phyloP scores from a whole-genome alignment of 352 stramenopile species.

The Globisporangium middletonii region DNA sequence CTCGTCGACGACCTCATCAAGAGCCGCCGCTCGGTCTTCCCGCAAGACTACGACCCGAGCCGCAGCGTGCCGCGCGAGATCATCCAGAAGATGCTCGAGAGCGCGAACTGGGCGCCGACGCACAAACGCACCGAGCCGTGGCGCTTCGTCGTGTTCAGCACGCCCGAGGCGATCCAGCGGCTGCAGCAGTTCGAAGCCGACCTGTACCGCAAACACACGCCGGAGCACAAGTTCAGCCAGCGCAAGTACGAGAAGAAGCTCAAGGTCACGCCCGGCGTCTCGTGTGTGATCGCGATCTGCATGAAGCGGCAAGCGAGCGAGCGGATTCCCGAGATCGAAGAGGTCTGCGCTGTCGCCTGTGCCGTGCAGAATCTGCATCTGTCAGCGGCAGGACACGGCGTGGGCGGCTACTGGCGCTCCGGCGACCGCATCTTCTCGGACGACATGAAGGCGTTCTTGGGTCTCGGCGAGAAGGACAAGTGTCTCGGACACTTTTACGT shows the following conservation, averaged over 20 bases:
- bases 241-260: slow-evolving; percentile 80
- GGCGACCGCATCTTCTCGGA: slow-evolving; percentile 48
- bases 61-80: slow-evolving; percentile 48
- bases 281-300: slow-evolving; percentile 78
- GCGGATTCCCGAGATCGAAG: slow-evolving; percentile 75
- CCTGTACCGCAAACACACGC: slow-evolving; percentile 62
- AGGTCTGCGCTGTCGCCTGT: slow-evolving; percentile 68
- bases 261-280: slow-evolving; percentile 52
- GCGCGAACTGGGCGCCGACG: slow-evolving; percentile 80
- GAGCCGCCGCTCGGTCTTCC: slow-evolving; percentile 70
- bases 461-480: slow-evolving; percentile 62
- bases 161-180: slow-evolving; percentile 40
- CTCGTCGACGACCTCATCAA: slow-evolving; percentile 73
- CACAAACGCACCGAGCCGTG: slow-evolving; percentile 78
- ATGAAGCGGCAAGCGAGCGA: slow-evolving; percentile 85
- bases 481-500: slow-evolving; percentile 83
- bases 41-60: slow-evolving; percentile 52
- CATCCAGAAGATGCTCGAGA: slow-evolving; percentile 70
- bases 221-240: slow-evolving; percentile 63
- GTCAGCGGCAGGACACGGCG: slow-evolving; percentile 44
- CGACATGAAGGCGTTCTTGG: slow-evolving; percentile 80
- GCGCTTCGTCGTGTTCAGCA: slow-evolving; percentile 76
- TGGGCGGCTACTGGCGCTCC: slow-evolving; percentile 83
- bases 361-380: slow-evolving; percentile 86
- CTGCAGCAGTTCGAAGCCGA: slow-evolving; percentile 61